Base-by-base conservation (phyloP, 139 green algal species). In the Nannochloris sp. region DNA sequence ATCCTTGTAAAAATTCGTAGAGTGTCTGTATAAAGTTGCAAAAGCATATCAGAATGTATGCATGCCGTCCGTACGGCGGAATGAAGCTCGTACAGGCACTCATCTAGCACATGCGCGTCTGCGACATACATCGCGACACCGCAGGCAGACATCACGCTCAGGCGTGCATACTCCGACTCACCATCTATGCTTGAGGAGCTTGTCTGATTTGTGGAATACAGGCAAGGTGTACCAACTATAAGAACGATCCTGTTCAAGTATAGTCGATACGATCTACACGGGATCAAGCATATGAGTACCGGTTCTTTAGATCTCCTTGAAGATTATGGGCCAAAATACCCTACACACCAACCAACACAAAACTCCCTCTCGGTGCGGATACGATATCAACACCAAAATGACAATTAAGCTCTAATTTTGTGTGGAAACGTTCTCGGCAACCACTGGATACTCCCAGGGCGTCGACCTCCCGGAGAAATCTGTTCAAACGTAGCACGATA, bases 211-310 rank as follows among this genome's bases (percentile, higher is more conserved):
- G 55, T 61, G 31, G 55, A 61, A 61, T n/a, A 44, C 29, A 43
- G 55, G 53, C 55, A 61, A 61, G 55, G 55, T 61, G 55, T 61
- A 61, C 31, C 29, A 61, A 61, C 55, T 61, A 61, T 61, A 61
- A 61, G 31, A 44, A 61, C 46, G 55, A 61, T 61, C 55, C 55
- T 61, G 55, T 61, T 44, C 31, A 44, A 61, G 55, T 61, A 61
- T 61, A 61, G 55, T 53, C 31, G 29, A n/a, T n/a, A n/a, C n/a
- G n/a, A n/a, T n/a, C n/a, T n/a, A n/a, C n/a, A n/a, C n/a, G n/a
- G n/a, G 25, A 6, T 6, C 25, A 29, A 29, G 3, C 25, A 53
- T 10, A 53, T 53, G 24, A 21, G 11, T 25, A 53, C 18, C 46
- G 46, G n/a, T 8, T 12, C 18, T 12, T 53, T 4, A 53, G 2